Conservation (phyloP, 1,284 basidiomycete species). For the Cryptococcus hybrid region DNA sequence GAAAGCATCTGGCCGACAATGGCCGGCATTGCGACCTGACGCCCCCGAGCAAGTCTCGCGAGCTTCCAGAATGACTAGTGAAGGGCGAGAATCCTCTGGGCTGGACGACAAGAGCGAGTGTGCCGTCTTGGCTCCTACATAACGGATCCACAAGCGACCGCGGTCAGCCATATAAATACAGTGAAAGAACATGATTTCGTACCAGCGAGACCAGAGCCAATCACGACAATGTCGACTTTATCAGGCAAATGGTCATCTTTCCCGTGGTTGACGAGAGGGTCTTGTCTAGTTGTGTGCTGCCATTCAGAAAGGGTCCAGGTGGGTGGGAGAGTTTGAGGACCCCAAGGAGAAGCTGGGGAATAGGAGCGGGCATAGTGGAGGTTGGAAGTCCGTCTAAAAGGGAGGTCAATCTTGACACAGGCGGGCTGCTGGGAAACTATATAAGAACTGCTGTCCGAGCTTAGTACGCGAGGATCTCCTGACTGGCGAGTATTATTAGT, state of each 20-base stretch:
- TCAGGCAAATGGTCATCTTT: constrained; percentile 21
- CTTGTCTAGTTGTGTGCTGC: constrained; percentile 30
- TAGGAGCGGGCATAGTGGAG: too few relatives aligned
- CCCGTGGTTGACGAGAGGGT: constrained; percentile 32
- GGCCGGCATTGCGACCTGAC: constrained; percentile 43
- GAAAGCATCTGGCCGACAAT: constrained; percentile 36
- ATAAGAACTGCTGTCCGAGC: too few relatives aligned
- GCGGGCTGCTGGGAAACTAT: too few relatives aligned
- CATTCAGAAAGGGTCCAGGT: constrained; percentile 33
- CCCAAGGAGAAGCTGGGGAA: constrained; percentile 5
- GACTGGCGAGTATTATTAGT: too few relatives aligned
- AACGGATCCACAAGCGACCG: too few relatives aligned
- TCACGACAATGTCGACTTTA: constrained; percentile 30
- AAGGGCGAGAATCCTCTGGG: constrained; percentile 10
- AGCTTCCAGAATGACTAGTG: constrained; percentile 41
- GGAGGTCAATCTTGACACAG: too few relatives aligned
- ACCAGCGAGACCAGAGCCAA: constrained; percentile 36
- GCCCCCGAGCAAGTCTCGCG: constrained; percentile 46
- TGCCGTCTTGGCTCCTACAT: constrained; percentile 11
- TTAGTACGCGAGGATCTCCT: too few relatives aligned
- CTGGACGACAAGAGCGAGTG: constrained; percentile 5
- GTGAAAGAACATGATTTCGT: background rate
- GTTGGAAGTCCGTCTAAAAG: too few relatives aligned
- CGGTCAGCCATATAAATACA: background rate
- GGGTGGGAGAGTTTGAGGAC: constrained; percentile 20